Conservation (phyloP, 208 protist genomes). For the Tritrichomonas foetus region DNA sequence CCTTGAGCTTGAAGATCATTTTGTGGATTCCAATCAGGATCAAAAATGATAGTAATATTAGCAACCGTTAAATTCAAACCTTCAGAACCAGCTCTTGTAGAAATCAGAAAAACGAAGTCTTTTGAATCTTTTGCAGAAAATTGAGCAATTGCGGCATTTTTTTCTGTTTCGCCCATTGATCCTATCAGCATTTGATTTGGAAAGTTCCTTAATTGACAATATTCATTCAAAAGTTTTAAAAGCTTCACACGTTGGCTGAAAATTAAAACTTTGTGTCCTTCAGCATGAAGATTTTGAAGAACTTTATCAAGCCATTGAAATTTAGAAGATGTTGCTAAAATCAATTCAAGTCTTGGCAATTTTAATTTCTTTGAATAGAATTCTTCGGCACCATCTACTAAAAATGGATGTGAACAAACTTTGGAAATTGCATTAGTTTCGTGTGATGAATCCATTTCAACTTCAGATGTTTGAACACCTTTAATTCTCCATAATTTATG, state of each 20-base stretch:
- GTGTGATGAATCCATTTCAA: conserved; percentile 32
- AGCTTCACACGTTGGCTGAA: conserved; percentile 84
- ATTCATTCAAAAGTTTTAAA: conserved; percentile 60
- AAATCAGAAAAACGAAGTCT: conserved; percentile 66
- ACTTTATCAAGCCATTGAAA: conserved; percentile 54
- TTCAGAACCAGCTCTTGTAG: conserved; percentile 66
- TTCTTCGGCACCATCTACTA: conserved; percentile 82
- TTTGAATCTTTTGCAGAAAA: neutral
- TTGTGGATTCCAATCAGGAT: conserved; percentile 92
- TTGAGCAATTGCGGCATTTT: conserved; percentile 49
- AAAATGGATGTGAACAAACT: conserved; percentile 84
- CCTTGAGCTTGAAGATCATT: conserved; percentile 88
- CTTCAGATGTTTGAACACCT: neutral
- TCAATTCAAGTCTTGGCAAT: neutral
- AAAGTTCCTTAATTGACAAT: conserved; percentile 33
- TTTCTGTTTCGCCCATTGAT: conserved; percentile 39
- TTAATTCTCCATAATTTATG: neutral
- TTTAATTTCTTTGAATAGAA: conserved; percentile 47
- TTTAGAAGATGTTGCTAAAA: conserved; percentile 21
- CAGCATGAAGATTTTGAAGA: conserved; percentile 54
- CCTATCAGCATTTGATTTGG: conserved; percentile 41
- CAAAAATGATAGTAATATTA: conserved; percentile 69
- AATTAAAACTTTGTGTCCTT: conserved; percentile 87
- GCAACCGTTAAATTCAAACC: conserved; percentile 69
- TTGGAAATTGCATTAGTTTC: conserved; percentile 58